Percentiles rank a stretch among this genome's conserved stretches.
phyloP scores from a whole-genome alignment of 176 grass and related monocot species.

The Musa acuminata region DNA sequence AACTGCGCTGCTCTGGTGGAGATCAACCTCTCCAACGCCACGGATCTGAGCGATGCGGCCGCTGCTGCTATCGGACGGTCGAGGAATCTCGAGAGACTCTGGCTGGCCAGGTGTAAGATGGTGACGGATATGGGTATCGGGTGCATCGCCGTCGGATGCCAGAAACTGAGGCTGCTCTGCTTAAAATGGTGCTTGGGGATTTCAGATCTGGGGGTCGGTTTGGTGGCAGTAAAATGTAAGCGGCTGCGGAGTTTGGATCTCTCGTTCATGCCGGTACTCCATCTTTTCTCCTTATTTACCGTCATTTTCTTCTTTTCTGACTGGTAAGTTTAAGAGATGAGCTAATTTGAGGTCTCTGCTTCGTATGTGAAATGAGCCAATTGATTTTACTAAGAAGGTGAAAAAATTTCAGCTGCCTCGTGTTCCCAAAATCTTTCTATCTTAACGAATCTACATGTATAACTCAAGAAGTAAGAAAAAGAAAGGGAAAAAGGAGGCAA shows the following conservation, averaged over 20 bases:
- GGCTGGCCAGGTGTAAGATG: constrained; percentile 49
- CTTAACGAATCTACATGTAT: not conserved
- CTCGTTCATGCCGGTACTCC: constrained; percentile 66
- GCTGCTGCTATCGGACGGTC: constrained; percentile 36
- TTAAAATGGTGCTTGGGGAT: constrained; percentile 73
- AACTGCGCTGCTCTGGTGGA: constrained; percentile 34
- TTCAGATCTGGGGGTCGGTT: constrained; percentile 53
- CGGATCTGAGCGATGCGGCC: constrained; percentile 43
- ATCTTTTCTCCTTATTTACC: not conserved
- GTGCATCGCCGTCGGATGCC: constrained; percentile 66
- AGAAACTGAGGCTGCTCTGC: constrained; percentile 44
- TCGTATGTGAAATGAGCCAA: no score
- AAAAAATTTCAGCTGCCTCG: no score
- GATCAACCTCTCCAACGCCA: constrained; percentile 65
- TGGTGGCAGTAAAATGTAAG: constrained; percentile 63
- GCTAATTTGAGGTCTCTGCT: not conserved
- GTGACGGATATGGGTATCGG: constrained; percentile 74
- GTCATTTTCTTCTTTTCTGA: not conserved
- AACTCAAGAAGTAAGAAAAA: no score
- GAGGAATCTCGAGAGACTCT: constrained; percentile 25
- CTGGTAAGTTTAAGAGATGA: not conserved
- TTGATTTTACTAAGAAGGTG: no score
- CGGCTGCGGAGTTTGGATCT: constrained; percentile 55
- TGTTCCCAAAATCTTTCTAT: not conserved
- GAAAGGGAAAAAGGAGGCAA: no score